These are phyloP conservation scores for Leptomonas seymouri DNA, from an alignment of 208 protist genomes.

Conservation along the genomic window DNA sequence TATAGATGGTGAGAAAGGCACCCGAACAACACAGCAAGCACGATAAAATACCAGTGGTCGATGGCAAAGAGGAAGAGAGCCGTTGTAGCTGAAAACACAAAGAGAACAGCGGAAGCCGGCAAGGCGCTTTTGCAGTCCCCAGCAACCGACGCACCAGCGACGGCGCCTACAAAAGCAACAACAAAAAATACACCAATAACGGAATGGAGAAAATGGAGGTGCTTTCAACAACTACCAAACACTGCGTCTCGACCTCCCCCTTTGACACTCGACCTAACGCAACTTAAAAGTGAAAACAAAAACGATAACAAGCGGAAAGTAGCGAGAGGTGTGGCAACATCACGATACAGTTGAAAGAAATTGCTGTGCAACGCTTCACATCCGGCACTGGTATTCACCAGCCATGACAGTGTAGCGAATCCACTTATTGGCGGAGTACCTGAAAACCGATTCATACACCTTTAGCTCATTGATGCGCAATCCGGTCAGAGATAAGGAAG, in stretches of 20 bases:
- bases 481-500: conserved; percentile 96
- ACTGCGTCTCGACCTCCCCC: too few relatives aligned
- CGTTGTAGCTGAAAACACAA: too few relatives aligned
- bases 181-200: too few relatives aligned
- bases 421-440: conserved; percentile 97
- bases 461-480: conserved; percentile 96
- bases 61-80: too few relatives aligned
- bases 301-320: background rate
- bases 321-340: background rate
- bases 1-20: background rate
- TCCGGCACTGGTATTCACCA: conserved; percentile 97
- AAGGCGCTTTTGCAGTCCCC: too few relatives aligned
- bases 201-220: too few relatives aligned
- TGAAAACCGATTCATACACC: conserved; percentile 66
- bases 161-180: too few relatives aligned
- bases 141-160: too few relatives aligned
- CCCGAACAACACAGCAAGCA: background rate
- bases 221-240: too few relatives aligned
- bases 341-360: background rate
- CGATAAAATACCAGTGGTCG: too few relatives aligned
- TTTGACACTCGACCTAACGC: too few relatives aligned
- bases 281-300: background rate
- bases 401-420: conserved; percentile 98
- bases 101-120: too few relatives aligned
- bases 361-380: conserved; percentile 48